A percentile compares a stretch with the other conserved stretches of the same genome.
Evolutionary conservation across 1,139 yeast species (phyloP).

Genomic region (Scheffersomyces quercinus): DNA sequence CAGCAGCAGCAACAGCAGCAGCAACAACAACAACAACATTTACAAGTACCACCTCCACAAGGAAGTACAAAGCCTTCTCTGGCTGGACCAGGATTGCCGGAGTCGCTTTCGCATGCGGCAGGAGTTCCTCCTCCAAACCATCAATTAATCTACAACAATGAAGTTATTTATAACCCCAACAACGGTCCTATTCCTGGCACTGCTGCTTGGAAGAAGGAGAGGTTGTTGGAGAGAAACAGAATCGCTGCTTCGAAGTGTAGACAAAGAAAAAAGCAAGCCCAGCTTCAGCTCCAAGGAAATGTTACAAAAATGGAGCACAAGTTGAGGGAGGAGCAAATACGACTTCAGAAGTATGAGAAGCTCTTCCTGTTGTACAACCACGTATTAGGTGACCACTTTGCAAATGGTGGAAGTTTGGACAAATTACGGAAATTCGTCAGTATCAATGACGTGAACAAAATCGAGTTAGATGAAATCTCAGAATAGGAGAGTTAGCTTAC

Average conservation of each 20-base stretch:
- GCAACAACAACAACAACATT: conserved; percentile 4
- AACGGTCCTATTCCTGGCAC: conserved; percentile 77
- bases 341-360: background rate
- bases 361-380: background rate
- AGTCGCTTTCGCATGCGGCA: conserved; percentile 20
- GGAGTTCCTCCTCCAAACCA: conserved; percentile 58
- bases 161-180: conserved; percentile 63
- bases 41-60: conserved; percentile 10
- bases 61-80: conserved; percentile 5
- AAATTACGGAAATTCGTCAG: background rate
- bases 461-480: background rate
- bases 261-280: conserved; percentile 73
- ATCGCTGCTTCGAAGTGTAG: conserved; percentile 79
- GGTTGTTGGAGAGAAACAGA: conserved; percentile 67
- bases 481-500: background rate
- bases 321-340: background rate
- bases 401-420: too few relatives aligned
- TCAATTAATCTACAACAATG: conserved; percentile 57
- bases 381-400: background rate
- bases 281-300: conserved; percentile 61
- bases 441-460: background rate
- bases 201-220: conserved; percentile 74
- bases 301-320: conserved; percentile 31
- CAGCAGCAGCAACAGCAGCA: conserved; percentile 2
- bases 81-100: background rate